Conservation (phyloP, 139 green algal genomes). For the Marvania coccoides region DNA sequence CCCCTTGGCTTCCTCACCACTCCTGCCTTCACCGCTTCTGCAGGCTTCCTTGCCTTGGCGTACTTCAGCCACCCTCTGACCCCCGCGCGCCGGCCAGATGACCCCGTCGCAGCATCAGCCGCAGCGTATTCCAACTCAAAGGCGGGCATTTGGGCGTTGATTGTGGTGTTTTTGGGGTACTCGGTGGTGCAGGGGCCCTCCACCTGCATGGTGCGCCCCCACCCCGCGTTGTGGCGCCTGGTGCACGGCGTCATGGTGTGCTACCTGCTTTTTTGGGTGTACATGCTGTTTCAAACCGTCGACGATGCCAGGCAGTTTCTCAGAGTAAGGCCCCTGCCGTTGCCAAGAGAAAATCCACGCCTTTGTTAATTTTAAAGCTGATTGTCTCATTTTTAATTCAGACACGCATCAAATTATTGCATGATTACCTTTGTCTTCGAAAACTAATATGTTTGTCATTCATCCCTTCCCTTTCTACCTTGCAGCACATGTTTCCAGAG, state of each 20-base stretch:
- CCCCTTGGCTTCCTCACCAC: background rate
- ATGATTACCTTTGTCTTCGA: background rate
- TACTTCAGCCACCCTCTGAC: slow-evolving; percentile 28
- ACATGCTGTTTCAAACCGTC: slow-evolving; percentile 73
- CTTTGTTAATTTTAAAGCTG: too few relatives aligned
- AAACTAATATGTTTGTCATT: background rate
- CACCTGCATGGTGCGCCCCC: slow-evolving; percentile 76
- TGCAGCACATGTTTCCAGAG: slow-evolving; percentile 71
- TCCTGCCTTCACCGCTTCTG: background rate
- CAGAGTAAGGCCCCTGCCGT: slow-evolving; percentile 42
- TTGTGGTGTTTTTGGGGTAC: slow-evolving; percentile 57
- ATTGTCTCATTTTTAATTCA: too few relatives aligned
- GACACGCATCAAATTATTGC: too few relatives aligned
- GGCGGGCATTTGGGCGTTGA: slow-evolving; percentile 42
- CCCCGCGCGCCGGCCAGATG: background rate
- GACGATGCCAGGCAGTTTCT: slow-evolving; percentile 66
- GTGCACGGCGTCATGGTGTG: slow-evolving; percentile 71
- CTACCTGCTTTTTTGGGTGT: slow-evolving; percentile 80
- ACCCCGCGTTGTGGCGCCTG: slow-evolving; percentile 80
- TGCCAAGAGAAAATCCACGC: too few relatives aligned
- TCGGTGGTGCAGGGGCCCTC: slow-evolving; percentile 61
- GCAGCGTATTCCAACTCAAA: slow-evolving; percentile 33
- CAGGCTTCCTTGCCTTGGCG: slow-evolving; percentile 22
- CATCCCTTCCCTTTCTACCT: background rate
- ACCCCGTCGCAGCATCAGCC: background rate